Percentiles rank a stretch among this genome's conserved stretches.
These are phyloP conservation scores for Orbilia quercus DNA, from an alignment of 2,329 filamentous ascomycete species.

Conservation along the genomic window DNA sequence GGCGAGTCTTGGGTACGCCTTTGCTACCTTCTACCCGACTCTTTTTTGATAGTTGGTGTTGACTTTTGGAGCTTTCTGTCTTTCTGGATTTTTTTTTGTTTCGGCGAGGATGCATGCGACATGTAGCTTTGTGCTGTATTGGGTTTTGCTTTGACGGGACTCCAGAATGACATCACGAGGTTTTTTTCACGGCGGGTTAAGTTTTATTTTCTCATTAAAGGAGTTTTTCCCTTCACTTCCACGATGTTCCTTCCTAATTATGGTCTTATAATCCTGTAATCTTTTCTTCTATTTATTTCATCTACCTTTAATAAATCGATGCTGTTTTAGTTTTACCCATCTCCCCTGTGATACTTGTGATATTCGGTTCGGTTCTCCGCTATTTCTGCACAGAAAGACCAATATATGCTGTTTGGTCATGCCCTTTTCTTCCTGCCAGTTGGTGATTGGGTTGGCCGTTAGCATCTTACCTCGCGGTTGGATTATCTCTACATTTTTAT, in stretches of 20 bases:
- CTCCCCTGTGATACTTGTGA: slow-evolving; percentile 30
- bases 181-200: slow-evolving; percentile 15
- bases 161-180: slow-evolving; percentile 38
- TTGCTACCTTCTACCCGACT: not conserved
- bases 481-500: slow-evolving; percentile 21
- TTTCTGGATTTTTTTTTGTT: slow-evolving; percentile 11
- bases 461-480: slow-evolving; percentile 34
- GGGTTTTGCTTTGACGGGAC: not conserved
- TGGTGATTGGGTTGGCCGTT: not conserved
- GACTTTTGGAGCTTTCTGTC: not conserved
- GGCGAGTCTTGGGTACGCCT: slow-evolving; percentile 1
- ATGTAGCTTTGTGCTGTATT: slow-evolving; percentile 3
- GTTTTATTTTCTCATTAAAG: slow-evolving; percentile 3
- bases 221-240: slow-evolving; percentile 32
- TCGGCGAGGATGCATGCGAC: not conserved
- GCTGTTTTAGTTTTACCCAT: not conserved
- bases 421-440: not conserved
- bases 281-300: too few species aligned
- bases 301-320: slow-evolving; percentile 21
- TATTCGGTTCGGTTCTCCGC: slow-evolving; percentile 25
- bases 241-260: not conserved
- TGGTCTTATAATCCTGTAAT: slow-evolving; percentile 22
- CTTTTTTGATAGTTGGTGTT: slow-evolving; percentile 21
- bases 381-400: slow-evolving; percentile 46
- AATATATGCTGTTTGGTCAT: slow-evolving; percentile 4